phyloP scores from a whole-genome alignment of 768 basidiomycete species.

The Hypholoma sublateritium region DNA sequence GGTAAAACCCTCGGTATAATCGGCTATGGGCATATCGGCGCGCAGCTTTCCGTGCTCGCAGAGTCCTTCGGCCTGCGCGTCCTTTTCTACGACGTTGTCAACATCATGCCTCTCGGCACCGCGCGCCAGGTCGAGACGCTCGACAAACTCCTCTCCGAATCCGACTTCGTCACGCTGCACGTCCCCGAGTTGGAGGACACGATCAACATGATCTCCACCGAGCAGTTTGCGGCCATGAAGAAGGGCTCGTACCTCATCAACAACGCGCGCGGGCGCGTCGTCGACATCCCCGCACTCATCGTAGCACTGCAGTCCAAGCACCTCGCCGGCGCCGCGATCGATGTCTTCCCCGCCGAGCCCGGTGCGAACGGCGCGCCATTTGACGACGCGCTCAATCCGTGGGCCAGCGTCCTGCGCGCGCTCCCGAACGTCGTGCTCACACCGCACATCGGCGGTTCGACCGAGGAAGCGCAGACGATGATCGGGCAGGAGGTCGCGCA shows the following conservation, averaged over 20 bases:
- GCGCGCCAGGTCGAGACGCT: conserved; percentile 89
- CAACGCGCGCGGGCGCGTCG: conserved; percentile 94
- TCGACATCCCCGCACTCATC: conserved; percentile 91
- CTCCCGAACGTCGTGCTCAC: conserved; percentile 94
- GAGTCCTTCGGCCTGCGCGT: conserved; percentile 97
- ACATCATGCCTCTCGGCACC: conserved; percentile 96
- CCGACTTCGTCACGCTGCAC: conserved; percentile 96
- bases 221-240: conserved; percentile 89
- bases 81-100: conserved; percentile 92
- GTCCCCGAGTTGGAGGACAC: conserved; percentile 97
- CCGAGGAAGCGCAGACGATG: conserved; percentile 97
- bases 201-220: conserved; percentile 83
- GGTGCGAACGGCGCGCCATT: conserved; percentile 89
- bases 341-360: conserved; percentile 95
- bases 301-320: conserved; percentile 80
- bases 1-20: conserved; percentile 98
- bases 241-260: conserved; percentile 94
- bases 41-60: conserved; percentile 94
- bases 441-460: conserved; percentile 98
- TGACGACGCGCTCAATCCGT: conserved; percentile 84
- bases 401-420: conserved; percentile 72
- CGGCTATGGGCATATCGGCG: conserved; percentile 97
- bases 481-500: conserved; percentile 94
- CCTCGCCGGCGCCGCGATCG: conserved; percentile 85
- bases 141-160: conserved; percentile 63